These are phyloP conservation scores for Blastobotrys parvus DNA, from an alignment of 805 yeast species.

Conservation along the genomic window DNA sequence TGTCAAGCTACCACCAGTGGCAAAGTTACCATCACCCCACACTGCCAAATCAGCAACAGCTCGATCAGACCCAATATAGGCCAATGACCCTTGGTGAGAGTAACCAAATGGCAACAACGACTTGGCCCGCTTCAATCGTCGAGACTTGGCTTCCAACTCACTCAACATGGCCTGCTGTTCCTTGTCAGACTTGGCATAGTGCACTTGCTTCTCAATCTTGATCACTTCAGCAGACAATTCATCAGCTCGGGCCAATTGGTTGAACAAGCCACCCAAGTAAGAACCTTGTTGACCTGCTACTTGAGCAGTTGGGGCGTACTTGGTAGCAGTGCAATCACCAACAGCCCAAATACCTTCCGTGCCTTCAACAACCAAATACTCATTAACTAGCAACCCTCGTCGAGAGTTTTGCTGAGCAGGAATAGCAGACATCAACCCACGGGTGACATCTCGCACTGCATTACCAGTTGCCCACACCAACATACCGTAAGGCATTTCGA, in stretches of 20 bases:
- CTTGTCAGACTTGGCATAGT: slow-evolving; percentile 18
- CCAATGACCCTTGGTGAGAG: slow-evolving; percentile 86
- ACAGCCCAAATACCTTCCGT: slow-evolving; percentile 75
- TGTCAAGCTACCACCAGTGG: slow-evolving; percentile 79
- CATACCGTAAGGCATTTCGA: slow-evolving; percentile 79
- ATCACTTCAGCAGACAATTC: slow-evolving; percentile 31
- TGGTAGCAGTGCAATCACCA: slow-evolving; percentile 90
- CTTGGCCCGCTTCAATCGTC: slow-evolving; percentile 30
- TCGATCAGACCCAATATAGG: slow-evolving; percentile 83
- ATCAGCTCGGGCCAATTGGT: slow-evolving; percentile 36
- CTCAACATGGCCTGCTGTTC: slow-evolving; percentile 33
- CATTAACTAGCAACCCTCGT: slow-evolving; percentile 85
- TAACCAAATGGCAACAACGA: slow-evolving; percentile 55
- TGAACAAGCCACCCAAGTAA: slow-evolving; percentile 66
- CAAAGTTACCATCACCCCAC: slow-evolving; percentile 60
- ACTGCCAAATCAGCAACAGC: slow-evolving; percentile 85
- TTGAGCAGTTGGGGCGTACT: slow-evolving; percentile 93
- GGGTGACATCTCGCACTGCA: slow-evolving; percentile 71
- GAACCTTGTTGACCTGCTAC: slow-evolving; percentile 93
- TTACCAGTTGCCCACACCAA: slow-evolving; percentile 98
- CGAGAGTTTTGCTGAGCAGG: slow-evolving; percentile 72
- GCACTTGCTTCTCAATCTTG: slow-evolving; percentile 28
- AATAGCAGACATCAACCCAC: slow-evolving; percentile 56
- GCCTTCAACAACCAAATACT: slow-evolving; percentile 74
- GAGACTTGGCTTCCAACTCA: slow-evolving; percentile 40